These are phyloP conservation scores for Lactarius sp. DNA, from an alignment of 768 basidiomycete species.

Conservation along the genomic window DNA sequence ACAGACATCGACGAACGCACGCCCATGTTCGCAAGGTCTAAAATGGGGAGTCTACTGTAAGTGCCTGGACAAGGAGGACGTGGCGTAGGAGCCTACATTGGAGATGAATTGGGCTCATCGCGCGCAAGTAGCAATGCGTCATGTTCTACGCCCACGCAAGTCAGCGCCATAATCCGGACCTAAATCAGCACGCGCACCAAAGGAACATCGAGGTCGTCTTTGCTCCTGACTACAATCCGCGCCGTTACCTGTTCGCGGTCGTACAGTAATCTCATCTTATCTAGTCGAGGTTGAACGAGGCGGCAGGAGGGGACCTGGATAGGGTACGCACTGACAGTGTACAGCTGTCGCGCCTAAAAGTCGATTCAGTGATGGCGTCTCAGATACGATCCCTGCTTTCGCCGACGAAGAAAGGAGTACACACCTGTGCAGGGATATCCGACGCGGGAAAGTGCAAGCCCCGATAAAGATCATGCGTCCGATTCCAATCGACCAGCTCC, in stretches of 20 bases:
- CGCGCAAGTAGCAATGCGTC: conserved; percentile 80
- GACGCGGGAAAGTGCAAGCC: conserved; percentile 67
- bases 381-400: too few relatives aligned
- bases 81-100: conserved; percentile 47
- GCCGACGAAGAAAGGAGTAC: conserved; percentile 14
- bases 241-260: conserved; percentile 69
- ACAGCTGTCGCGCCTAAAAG: conserved; percentile 25
- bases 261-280: conserved; percentile 75
- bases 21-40: conserved; percentile 76
- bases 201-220: conserved; percentile 61
- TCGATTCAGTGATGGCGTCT: too few relatives aligned
- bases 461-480: conserved; percentile 66
- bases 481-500: conserved; percentile 74
- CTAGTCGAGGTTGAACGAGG: conserved; percentile 30
- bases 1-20: conserved; percentile 85
- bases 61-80: conserved; percentile 6
- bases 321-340: conserved; percentile 21
- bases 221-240: conserved; percentile 57
- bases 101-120: conserved; percentile 83
- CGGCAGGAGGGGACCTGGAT: conserved; percentile 37
- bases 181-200: conserved; percentile 39
- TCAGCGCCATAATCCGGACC: background rate
- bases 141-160: conserved; percentile 47
- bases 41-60: conserved; percentile 1
- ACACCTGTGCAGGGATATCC: conserved; percentile 64